Base-by-base conservation (phyloP, 164 flowering plant species). In the Vitis rotundifolia region DNA sequence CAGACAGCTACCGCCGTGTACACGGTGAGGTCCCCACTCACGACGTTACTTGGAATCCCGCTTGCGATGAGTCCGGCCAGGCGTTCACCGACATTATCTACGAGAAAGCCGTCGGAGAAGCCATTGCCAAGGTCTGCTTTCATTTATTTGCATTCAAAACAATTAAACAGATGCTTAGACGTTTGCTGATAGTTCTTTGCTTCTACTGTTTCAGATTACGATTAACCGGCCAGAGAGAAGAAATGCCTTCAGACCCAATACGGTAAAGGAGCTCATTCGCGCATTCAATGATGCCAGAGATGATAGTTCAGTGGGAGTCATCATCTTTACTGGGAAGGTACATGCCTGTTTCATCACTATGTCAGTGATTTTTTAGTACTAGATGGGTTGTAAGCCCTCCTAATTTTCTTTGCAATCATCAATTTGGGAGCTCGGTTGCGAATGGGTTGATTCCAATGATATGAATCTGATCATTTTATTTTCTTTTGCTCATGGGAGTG, bases 201-300 rank as follows among this genome's bases (percentile, higher is more conserved):
- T 68, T 16, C 44, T 10, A 37, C 44, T 37, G 44, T 70, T 61
- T 67, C 56, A 94, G 99, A 91, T 94, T 71, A 90, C 99, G 31
- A 94, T 94, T 29, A 94, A 92, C 65, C 78, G 99, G 66, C 99
- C 99, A 26, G 97, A 90, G 83, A 91, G 83, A 71, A 88, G 98
- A 78, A 92, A 95, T 82, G 97, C 98, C 14, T 95, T 95, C 70
- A 69, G 96, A 70, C 94, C 98, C 0, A 85, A 77, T 13, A 92
- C 98, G 4, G 68, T 92, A 54, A 90, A 91, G 77, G 97, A 94
- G 83, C 84, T 95, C 1, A 95, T 89, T 12, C 82, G 87, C 0
- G 96, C 98, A 14, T 90, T 95, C 74, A 79, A 85, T 75, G 94
- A 95, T 84, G 98, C 99, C 9, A 87, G 99, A 64, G 94, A 91